phyloP scores from a whole-genome alignment of 441 rosid species.

The Bocquillonia castaneifolia region DNA sequence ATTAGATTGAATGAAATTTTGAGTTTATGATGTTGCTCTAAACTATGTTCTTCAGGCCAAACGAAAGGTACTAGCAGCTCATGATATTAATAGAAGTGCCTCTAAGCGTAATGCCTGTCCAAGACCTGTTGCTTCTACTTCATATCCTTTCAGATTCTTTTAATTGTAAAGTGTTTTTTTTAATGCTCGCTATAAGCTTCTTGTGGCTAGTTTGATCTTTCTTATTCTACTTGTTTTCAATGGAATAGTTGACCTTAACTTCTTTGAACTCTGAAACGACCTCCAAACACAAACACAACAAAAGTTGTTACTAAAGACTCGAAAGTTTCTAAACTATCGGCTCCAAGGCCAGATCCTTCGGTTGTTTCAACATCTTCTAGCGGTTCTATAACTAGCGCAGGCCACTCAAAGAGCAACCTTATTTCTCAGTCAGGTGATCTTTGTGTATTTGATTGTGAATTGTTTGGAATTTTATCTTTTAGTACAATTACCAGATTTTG shows the following conservation, averaged over 20 bases:
- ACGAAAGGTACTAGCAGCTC: slow-evolving; percentile 47
- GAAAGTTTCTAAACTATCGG: slow-evolving; percentile 40
- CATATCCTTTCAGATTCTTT: slow-evolving; percentile 67
- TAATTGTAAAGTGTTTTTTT: not conserved
- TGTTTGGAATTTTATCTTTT: not conserved
- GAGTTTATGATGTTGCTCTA: slow-evolving; percentile 17
- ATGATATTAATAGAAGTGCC: slow-evolving; percentile 52
- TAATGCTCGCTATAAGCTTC: slow-evolving; percentile 15
- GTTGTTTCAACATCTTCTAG: slow-evolving; percentile 32
- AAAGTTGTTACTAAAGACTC: slow-evolving; percentile 41
- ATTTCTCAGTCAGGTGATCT: slow-evolving; percentile 49
- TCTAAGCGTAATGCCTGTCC: slow-evolving; percentile 67
- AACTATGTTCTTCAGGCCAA: slow-evolving; percentile 45
- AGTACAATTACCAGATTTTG: not conserved
- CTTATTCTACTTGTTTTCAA: slow-evolving; percentile 11
- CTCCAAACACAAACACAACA: slow-evolving; percentile 38
- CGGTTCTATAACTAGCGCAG: slow-evolving; percentile 27
- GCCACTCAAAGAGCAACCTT: slow-evolving; percentile 36
- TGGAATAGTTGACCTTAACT: slow-evolving; percentile 58
- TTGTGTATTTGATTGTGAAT: not conserved
- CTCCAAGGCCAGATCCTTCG: slow-evolving; percentile 36
- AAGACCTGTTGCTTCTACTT: slow-evolving; percentile 50
- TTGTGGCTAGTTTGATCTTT: not conserved
- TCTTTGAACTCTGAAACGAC: slow-evolving; percentile 55
- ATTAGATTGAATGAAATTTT: slow-evolving; percentile 10